Conservation (phyloP, 371 early-diverging fungal genomes). For the Lichtheimia ornata region DNA sequence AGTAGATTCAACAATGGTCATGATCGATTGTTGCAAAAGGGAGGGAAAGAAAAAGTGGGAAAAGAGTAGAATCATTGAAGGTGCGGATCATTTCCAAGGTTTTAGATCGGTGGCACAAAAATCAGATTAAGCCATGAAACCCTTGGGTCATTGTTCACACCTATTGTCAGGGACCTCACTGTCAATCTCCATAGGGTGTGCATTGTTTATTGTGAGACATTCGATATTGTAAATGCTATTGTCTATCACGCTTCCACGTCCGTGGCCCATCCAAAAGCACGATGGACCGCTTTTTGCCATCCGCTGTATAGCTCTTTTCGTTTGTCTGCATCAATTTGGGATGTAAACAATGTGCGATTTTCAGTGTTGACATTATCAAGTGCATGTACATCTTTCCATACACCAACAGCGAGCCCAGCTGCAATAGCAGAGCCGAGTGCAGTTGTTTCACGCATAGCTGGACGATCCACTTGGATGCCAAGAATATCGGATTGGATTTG, state of each 20-base stretch:
- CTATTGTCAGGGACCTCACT: background rate
- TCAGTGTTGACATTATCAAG: constrained; percentile 42
- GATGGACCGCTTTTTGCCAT: constrained; percentile 89
- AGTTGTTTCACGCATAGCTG: constrained; percentile 91
- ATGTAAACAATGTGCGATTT: constrained; percentile 42
- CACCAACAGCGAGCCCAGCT: constrained; percentile 82
- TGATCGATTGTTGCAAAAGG: constrained; percentile 1
- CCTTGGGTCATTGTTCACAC: background rate
- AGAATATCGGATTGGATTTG: constrained; percentile 91
- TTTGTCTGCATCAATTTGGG: constrained; percentile 47
- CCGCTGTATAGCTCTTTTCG: constrained; percentile 66
- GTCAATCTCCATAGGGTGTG: background rate
- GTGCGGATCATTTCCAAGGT: constrained; percentile 3
- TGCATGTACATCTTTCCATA: constrained; percentile 60
- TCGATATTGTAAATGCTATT: background rate
- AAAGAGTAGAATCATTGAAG: too few species aligned
- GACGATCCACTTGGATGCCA: constrained; percentile 86
- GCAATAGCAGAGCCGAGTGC: constrained; percentile 95
- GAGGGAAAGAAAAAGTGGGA: constrained; percentile 2
- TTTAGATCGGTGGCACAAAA: constrained; percentile 4
- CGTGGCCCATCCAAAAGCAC: constrained; percentile 67
- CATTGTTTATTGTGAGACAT: background rate
- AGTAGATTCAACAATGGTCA: constrained; percentile 15
- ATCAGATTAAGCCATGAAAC: background rate
- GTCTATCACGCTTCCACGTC: background rate